phyloP scores from a whole-genome alignment of 371 early-diverging fungal genomes.

The Rhizomucor pusillus region DNA sequence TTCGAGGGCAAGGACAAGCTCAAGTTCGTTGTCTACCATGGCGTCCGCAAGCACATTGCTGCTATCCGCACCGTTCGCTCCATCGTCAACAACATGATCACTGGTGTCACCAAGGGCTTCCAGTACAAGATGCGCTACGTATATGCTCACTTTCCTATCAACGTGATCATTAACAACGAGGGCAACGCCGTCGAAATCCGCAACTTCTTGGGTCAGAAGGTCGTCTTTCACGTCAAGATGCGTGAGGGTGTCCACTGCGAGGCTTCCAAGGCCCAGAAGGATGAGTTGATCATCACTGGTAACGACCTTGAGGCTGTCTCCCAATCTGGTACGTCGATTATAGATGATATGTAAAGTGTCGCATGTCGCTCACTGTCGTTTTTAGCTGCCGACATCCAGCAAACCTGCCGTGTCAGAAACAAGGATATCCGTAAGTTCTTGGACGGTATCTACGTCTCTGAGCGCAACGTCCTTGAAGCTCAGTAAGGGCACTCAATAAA shows the following conservation, averaged over 20 bases:
- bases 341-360: too few relatives aligned
- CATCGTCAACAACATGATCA: conserved; percentile 97
- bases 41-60: conserved; percentile 95
- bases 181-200: conserved; percentile 93
- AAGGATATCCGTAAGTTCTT: conserved; percentile 99
- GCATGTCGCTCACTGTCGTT: neutral
- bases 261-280: conserved; percentile 88
- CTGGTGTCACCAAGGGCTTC: conserved; percentile 99
- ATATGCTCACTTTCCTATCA: conserved; percentile 99
- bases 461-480: conserved; percentile 50
- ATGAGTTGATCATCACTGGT: conserved; percentile 94
- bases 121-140: conserved; percentile 99
- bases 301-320: conserved; percentile 97
- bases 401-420: conserved; percentile 74
- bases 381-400: conserved; percentile 74
- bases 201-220: conserved; percentile 99
- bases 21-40: conserved; percentile 95
- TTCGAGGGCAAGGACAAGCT: conserved; percentile 67
- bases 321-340: conserved; percentile 68
- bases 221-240: conserved; percentile 85
- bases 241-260: conserved; percentile 88
- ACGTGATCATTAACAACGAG: conserved; percentile 85
- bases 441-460: conserved; percentile 99
- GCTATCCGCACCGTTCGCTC: conserved; percentile 98
- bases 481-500: neutral